A percentile compares a stretch with the other conserved stretches of the same genome.
These are phyloP conservation scores for Globisporangium mamillatum DNA, from an alignment of 352 stramenopile genomes.

Conservation along the genomic window DNA sequence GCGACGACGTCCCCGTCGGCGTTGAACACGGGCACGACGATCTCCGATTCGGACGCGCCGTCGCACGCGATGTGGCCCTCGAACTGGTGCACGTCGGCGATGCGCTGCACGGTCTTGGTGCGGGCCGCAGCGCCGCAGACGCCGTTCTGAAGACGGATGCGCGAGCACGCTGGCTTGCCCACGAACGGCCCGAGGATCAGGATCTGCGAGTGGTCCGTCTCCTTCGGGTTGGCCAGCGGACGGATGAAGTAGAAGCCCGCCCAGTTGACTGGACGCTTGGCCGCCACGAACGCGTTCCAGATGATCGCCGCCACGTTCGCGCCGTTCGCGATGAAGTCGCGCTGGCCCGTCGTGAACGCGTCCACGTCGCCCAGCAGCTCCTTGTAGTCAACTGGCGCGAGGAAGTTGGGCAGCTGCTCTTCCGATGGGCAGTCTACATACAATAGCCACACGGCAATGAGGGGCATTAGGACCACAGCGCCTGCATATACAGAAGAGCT, in stretches of 20 bases:
- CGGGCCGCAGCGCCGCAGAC: constrained; percentile 67
- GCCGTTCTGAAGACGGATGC: constrained; percentile 71
- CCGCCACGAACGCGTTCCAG: constrained; percentile 74
- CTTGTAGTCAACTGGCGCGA: constrained; percentile 60
- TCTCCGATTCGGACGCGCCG: constrained; percentile 73
- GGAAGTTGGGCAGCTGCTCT: constrained; percentile 52
- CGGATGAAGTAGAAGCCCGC: constrained; percentile 79
- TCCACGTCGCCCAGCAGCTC: constrained; percentile 59
- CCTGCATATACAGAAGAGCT: background rate
- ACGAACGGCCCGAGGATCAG: constrained; percentile 79
- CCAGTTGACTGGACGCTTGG: constrained; percentile 73
- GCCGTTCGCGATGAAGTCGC: constrained; percentile 76
- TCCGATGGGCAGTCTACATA: constrained; percentile 41
- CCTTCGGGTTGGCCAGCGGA: constrained; percentile 53
- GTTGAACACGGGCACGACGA: constrained; percentile 74
- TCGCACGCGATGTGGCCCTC: constrained; percentile 84
- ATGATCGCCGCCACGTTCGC: constrained; percentile 80
- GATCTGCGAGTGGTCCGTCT: constrained; percentile 52
- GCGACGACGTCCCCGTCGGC: constrained; percentile 61
- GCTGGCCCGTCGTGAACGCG: constrained; percentile 61
- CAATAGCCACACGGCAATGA: background rate
- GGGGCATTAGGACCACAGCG: background rate
- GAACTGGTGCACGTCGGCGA: constrained; percentile 71
- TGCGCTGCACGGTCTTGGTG: constrained; percentile 69
- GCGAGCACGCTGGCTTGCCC: constrained; percentile 78